Evolutionary conservation across 441 rosid species (phyloP).

Genomic region (Bocquillonia castaneifolia): DNA sequence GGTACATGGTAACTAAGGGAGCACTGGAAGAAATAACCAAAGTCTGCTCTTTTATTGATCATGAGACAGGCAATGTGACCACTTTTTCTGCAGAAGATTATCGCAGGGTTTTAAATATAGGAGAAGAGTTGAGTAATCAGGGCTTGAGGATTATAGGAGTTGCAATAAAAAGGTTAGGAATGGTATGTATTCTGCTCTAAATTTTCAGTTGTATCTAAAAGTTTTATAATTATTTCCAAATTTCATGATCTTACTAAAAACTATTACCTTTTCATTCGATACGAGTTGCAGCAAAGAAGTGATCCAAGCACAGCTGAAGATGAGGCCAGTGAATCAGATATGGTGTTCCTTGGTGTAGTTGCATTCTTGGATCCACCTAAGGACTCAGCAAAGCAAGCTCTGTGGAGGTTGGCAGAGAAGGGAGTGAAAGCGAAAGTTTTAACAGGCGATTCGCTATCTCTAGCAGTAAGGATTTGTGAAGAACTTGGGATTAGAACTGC

Average conservation of each 20-base stretch:
- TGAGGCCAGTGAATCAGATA: constrained; percentile 43
- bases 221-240: too few relatives aligned
- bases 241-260: too few relatives aligned
- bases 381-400: constrained; percentile 75
- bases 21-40: constrained; percentile 65
- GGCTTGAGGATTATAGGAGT: constrained; percentile 54
- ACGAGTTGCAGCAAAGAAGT: constrained; percentile 36
- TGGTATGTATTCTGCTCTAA: constrained; percentile 42
- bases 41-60: constrained; percentile 54
- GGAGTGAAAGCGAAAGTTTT: constrained; percentile 73
- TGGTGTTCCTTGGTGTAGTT: constrained; percentile 63
- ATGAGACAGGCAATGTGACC: constrained; percentile 27
- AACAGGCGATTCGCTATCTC: constrained; percentile 67
- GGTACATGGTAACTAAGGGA: constrained; percentile 54
- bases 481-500: constrained; percentile 70
- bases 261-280: too few relatives aligned
- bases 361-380: constrained; percentile 71
- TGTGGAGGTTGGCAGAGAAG: constrained; percentile 63
- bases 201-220: too few relatives aligned
- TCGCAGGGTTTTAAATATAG: constrained; percentile 41
- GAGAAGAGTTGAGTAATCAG: constrained; percentile 53
- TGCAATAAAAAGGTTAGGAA: constrained; percentile 46
- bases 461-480: constrained; percentile 54
- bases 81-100: constrained; percentile 39
- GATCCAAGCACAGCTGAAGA: constrained; percentile 23